These are phyloP conservation scores for Mucor piriformis DNA, from an alignment of 371 early-diverging fungal species.

Conservation along the genomic window DNA sequence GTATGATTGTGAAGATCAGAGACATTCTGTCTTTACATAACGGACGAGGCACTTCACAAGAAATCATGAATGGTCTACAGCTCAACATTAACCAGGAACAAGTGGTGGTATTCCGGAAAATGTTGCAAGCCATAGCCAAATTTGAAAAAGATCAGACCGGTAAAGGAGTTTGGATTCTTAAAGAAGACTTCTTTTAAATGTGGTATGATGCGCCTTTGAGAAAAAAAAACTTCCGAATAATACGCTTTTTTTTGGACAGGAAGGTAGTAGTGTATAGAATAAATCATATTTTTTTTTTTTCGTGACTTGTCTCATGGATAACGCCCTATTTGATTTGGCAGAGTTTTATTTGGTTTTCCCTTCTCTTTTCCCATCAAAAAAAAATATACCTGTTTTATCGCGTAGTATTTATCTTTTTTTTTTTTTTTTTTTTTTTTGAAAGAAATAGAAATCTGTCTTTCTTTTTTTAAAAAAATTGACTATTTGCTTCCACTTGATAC, in stretches of 20 bases:
- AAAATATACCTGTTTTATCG: too few relatives aligned
- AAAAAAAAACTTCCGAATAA: not conserved
- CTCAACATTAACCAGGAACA: constrained; percentile 51
- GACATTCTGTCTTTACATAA: constrained; percentile 53
- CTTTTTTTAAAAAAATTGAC: not conserved
- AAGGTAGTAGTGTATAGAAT: not conserved
- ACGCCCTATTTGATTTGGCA: not conserved
- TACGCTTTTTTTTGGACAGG: not conserved
- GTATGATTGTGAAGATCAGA: constrained; percentile 55
- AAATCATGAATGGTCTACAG: constrained; percentile 57
- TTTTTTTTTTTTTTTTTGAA: not conserved
- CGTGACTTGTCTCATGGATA: not conserved
- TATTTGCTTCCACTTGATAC: not conserved
- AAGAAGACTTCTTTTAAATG: constrained; percentile 49
- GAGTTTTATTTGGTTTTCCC: not conserved
- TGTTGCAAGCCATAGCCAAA: constrained; percentile 68
- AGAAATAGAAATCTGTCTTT: too few relatives aligned
- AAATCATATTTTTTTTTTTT: not conserved
- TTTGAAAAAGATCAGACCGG: constrained; percentile 44
- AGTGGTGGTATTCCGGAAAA: constrained; percentile 61
- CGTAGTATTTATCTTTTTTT: too few relatives aligned
- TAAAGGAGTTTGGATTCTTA: constrained; percentile 57
- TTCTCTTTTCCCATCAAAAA: not conserved
- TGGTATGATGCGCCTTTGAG: not conserved
- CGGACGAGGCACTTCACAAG: constrained; percentile 52